These are phyloP conservation scores for Nepenthes mirabilis DNA, from an alignment of 148 eudicot species.

Conservation along the genomic window DNA sequence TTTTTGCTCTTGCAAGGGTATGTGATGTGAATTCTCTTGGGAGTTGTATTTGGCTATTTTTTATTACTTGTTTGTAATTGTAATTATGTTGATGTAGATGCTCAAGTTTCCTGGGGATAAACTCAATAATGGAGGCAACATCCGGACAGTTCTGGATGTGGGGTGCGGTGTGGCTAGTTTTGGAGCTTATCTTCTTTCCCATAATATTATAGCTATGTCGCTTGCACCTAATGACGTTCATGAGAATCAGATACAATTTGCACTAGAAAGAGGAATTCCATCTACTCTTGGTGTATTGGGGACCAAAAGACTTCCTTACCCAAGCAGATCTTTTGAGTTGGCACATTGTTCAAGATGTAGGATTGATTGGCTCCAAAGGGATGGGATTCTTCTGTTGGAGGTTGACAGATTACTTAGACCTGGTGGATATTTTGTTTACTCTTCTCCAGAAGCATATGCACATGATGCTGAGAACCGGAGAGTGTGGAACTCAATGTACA, in stretches of 20 bases:
- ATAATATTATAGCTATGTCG: slow-evolving; percentile 52
- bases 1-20: slow-evolving; percentile 54
- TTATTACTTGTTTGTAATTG: background rate
- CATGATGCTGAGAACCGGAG: slow-evolving; percentile 53
- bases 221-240: slow-evolving; percentile 80
- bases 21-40: background rate
- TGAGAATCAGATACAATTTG: slow-evolving; percentile 76
- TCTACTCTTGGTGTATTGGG: slow-evolving; percentile 65
- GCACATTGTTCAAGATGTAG: slow-evolving; percentile 83
- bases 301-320: slow-evolving; percentile 63
- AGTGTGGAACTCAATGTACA: slow-evolving; percentile 54
- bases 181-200: slow-evolving; percentile 69
- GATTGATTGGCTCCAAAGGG: slow-evolving; percentile 83
- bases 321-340: slow-evolving; percentile 69
- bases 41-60: background rate
- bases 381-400: slow-evolving; percentile 54
- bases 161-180: slow-evolving; percentile 89
- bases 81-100: slow-evolving; percentile 26
- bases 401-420: slow-evolving; percentile 65
- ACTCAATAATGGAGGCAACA: slow-evolving; percentile 42
- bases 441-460: slow-evolving; percentile 77
- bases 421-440: slow-evolving; percentile 67
- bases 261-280: slow-evolving; percentile 71
- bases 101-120: slow-evolving; percentile 54
- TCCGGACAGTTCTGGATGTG: slow-evolving; percentile 63